Evolutionary conservation across 768 basidiomycete species (phyloP).

Genomic region (Chalciporus pseudorubinellus): DNA sequence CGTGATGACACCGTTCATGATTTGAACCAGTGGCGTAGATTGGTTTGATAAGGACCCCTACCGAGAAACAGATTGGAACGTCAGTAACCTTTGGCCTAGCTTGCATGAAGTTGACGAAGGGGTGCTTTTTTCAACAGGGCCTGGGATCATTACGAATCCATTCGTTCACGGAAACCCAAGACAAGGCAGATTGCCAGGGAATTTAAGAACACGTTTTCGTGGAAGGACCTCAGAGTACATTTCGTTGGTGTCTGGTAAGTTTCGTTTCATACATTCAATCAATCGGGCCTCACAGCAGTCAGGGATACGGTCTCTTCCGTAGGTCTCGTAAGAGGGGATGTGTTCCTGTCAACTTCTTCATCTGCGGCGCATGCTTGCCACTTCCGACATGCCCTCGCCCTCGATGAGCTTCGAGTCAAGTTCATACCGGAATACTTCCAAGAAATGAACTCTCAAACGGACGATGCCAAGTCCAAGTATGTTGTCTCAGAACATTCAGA

Average conservation of each 20-base stretch:
- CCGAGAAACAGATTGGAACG: slow-evolving; percentile 19
- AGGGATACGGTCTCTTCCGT: slow-evolving; percentile 70
- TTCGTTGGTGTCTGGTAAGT: slow-evolving; percentile 52
- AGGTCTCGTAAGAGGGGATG: slow-evolving; percentile 44
- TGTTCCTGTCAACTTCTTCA: slow-evolving; percentile 51
- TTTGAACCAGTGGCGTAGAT: slow-evolving; percentile 15
- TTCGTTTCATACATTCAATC: neutral
- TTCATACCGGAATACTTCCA: slow-evolving; percentile 45
- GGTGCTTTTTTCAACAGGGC: neutral
- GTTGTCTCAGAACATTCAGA: neutral
- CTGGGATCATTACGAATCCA: slow-evolving; percentile 12
- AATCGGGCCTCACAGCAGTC: neutral
- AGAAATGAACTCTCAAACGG: slow-evolving; percentile 23
- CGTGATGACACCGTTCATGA: neutral
- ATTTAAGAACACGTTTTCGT: slow-evolving; percentile 46
- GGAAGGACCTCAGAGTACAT: slow-evolving; percentile 42
- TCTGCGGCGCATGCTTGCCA: slow-evolving; percentile 52
- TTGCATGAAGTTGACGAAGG: neutral
- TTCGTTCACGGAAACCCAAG: slow-evolving; percentile 12
- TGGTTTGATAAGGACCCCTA: slow-evolving; percentile 29
- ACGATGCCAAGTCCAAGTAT: slow-evolving; percentile 27
- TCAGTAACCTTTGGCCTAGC: slow-evolving; percentile 10
- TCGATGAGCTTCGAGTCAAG: slow-evolving; percentile 59
- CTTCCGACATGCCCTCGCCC: slow-evolving; percentile 61
- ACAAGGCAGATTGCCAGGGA: slow-evolving; percentile 12